Base-by-base conservation (phyloP, 2,329 filamentous ascomycete genomes). In the Neoarthrinium moseri region DNA sequence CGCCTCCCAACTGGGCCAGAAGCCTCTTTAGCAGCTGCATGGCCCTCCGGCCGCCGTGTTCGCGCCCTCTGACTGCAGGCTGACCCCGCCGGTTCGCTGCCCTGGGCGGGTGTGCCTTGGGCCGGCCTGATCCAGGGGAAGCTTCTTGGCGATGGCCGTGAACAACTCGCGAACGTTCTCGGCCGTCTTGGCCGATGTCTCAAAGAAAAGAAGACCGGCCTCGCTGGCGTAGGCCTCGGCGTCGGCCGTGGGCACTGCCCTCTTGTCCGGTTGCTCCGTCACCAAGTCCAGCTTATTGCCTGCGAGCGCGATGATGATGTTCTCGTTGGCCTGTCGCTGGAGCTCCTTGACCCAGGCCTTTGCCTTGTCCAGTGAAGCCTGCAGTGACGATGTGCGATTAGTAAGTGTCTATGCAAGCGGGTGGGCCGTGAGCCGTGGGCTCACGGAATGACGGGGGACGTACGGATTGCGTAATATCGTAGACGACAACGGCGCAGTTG, bases 341-440 rank as follows among this genome's bases (percentile, higher is more conserved):
- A 99, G 84, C 68, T 99, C 94, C 74, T 97, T 97, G 49, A 99
- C 92, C 94, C 94, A 99, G 35, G 91, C 88, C 72, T 99, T 99
- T 58, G 95, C 95, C 78, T 99, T 99, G 72, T 99, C 95, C 63
- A 99, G 78, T 38, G 94, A 99, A 55, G 91, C 83, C 94, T 99
- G 50, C 10, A 32, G 22, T 8, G 23, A 22, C 13, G 8, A 8
- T 23, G 15, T 15, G 40, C 10, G 20, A n/a, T 26, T 24, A 11
- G 22, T 18, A 35, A 13, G 11, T 12, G 30, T 15, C 18, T 26
- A 18, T 18, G 37, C 6, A 35, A 10, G 11, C 33, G 36, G 12
- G 24, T 24, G 24, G 11, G 8, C 35, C 18, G 15, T 22, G 26
- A 42, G 12, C 18, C 11, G 37, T n/a, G 20, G 6, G 30, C 21